Evolutionary conservation across 176 grass and related monocot genomes (phyloP).

Genomic region (Triticum urartu): DNA sequence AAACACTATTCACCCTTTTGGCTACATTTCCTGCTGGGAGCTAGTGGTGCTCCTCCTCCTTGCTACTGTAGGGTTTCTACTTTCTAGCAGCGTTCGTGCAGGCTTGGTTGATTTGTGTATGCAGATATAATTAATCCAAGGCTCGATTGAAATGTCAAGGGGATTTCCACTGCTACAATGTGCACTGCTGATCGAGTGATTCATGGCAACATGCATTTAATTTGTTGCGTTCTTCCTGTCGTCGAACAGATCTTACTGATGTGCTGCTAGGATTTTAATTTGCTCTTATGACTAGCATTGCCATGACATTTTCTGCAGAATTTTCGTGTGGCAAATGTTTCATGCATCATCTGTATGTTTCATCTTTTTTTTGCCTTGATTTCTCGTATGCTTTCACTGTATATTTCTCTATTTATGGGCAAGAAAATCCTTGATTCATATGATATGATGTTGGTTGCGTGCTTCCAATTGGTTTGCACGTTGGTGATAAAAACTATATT

Average conservation of each 20-base stretch:
- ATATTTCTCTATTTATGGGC: background rate
- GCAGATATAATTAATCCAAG: constrained; percentile 42
- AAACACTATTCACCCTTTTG: constrained; percentile 28
- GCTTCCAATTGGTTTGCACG: background rate
- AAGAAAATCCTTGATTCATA: background rate
- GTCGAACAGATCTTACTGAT: background rate
- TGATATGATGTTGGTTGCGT: background rate
- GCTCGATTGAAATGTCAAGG: background rate
- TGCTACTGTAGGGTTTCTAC: constrained; percentile 56
- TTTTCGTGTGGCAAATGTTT: background rate
- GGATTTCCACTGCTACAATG: background rate
- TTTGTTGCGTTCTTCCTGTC: background rate
- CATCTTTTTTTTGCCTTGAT: background rate
- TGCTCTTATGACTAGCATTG: background rate
- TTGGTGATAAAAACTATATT: background rate
- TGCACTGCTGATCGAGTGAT: background rate
- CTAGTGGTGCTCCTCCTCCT: background rate
- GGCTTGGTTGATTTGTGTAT: constrained; percentile 44
- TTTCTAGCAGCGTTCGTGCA: constrained; percentile 35
- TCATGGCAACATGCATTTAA: background rate
- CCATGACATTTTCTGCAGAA: background rate
- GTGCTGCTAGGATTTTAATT: background rate
- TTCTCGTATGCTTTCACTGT: background rate
- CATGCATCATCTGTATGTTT: background rate
- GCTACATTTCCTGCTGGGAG: constrained; percentile 27